Base-by-base conservation (phyloP, 106 monocot species). In the Dioscorea zingiberensis region DNA sequence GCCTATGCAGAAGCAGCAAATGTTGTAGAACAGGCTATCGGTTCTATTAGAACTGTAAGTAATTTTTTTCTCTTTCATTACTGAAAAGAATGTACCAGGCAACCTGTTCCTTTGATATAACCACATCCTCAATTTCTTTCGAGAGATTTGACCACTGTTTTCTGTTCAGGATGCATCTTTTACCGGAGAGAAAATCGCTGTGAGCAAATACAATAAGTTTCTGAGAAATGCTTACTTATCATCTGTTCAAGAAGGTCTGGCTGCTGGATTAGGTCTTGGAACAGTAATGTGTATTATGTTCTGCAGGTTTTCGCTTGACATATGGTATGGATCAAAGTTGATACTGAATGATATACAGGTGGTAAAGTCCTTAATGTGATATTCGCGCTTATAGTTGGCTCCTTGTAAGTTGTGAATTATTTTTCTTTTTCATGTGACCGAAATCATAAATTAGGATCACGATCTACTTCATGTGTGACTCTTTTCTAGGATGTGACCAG, bases 381-480 rank as follows among this genome's bases (percentile, higher is more conserved):
- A 46, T 77, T 87, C 59, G 79, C 80, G 15, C 70, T 87, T 46
- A 47, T 87, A 8, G 74, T 74, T 38, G 87, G 84, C 24, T 80
- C 87, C 44, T 56, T 75, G 87, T 88, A 83, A 88, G 84, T 84
- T 45, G 8, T 58, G 3, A 12, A 24, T 23, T 0, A 0, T 27
- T 24, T 63, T 25, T 12, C 24, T 63, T 38, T 57, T 51, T 19
- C 60, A 9, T 3, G 10, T 49, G 13, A 49, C 2, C 4, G 15
- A 16, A 51, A 51, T 51, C 18, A 51, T 13, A 19, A 51, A n/a
- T n/a, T n/a, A n/a, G n/a, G n/a, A n/a, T n/a, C 25, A 87, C 61
- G 30, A 68, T 98, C 47, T 93, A 89, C 59, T 93, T 98, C 73
- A 98, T 98, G 92, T 98, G 84, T 24, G 98, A 98, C 28, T 98